Base-by-base conservation (phyloP, 257 asterid species). In the Linaria vulgaris region DNA sequence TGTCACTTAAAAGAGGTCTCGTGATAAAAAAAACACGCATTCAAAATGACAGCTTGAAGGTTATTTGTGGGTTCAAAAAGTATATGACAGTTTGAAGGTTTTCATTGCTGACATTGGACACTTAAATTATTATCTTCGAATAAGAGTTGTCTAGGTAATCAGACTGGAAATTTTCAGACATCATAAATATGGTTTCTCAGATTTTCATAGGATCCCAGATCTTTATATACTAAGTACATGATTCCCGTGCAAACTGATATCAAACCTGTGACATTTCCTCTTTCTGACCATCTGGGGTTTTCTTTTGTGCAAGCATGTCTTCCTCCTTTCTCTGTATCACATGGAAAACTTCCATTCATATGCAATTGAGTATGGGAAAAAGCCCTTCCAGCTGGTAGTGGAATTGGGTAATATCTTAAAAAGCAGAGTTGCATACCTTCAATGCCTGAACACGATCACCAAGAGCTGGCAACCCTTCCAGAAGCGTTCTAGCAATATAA, bases 291-390 rank as follows among this genome's bases (percentile, higher is more conserved):
- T 85, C 88, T 55, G 88, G 92, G 73, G 87, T 94, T 80, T 87
- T 88, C 88, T 94, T 90, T 68, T 94, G 96, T 39, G 99, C 99
- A 73, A 90, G 88, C 97, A 90, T 79, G 68, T 94, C 95, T 83
- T 90, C 96, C 79, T 87, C 97, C 80, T 85, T 90, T 65, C 76
- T 84, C 97, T 90, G 56, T 39, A 49, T 68, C 62, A 62, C 58
- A 50, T 38, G 27, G 69, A 57, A 69, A 60, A 63, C 19, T 30
- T 34, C 53, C 6, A 30, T 82, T 77, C 83, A 70, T 54, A 69
- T 17, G 77, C 43, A 61, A 68, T 23, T 60, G 41, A 77, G 56
- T 56, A 67, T 15, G 48, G 43, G 54, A 61, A 61, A 63, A 34
- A 67, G 55, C 49, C 56, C 15, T 59, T 24, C 66, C 37, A 72